phyloP scores from a whole-genome alignment of 305 asterid genomes.

The Ruellia speciosa region DNA sequence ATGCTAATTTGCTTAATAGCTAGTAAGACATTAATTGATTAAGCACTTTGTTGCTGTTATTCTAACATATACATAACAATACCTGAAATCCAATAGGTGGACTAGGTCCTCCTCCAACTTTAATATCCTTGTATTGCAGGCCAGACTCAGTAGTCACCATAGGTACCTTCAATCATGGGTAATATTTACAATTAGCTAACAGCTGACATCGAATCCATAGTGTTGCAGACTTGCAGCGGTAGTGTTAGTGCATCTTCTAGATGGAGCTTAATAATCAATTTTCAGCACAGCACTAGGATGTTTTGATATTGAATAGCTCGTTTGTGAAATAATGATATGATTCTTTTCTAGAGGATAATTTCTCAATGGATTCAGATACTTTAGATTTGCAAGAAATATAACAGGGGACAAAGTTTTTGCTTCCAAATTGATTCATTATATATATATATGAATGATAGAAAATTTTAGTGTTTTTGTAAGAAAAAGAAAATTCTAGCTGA shows the following conservation, averaged over 20 bases:
- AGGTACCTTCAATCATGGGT: conserved; percentile 42
- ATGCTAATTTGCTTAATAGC: neutral
- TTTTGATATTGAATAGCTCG: neutral
- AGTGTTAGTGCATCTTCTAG: neutral
- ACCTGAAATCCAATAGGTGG: conserved; percentile 99
- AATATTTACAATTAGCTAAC: neutral
- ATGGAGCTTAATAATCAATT: neutral
- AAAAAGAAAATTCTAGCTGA: neutral
- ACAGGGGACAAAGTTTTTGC: neutral
- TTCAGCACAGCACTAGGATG: neutral
- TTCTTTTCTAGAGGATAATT: neutral
- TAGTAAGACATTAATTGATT: neutral
- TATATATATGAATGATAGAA: no score
- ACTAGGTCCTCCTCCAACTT: conserved; percentile 81
- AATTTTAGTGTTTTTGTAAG: no score
- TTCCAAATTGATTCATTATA: no score
- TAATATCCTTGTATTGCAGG: conserved; percentile 88
- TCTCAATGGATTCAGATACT: neutral
- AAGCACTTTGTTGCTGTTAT: neutral
- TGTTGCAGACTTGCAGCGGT: neutral
- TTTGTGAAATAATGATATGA: neutral
- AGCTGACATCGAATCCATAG: neutral
- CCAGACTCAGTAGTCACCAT: conserved; percentile 87
- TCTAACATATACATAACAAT: conserved; percentile 8
- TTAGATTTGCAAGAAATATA: no score